Base-by-base conservation (phyloP, 257 asterid species). In the Nicotiana undulata region DNA sequence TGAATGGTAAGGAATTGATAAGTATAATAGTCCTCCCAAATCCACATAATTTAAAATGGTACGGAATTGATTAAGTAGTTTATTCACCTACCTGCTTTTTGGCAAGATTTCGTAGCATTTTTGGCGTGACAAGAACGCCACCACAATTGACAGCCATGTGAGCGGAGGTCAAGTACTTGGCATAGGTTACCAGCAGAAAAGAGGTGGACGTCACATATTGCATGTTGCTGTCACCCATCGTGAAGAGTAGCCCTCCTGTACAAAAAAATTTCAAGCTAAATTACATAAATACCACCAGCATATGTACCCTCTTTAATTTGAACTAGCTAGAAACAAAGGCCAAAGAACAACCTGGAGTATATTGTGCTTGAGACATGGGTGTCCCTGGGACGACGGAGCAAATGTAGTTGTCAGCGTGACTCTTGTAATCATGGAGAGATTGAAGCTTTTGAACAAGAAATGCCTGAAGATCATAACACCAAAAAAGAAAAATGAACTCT, bases 331-430 rank as follows among this genome's bases (percentile, higher is more conserved):
- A 55, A 55, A 16, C 10, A 16, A 55, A 6, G 22, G 60, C 60
- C 3, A 53, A 55, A 55, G 59, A 53, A 16, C 9, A 16, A 53
- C 61, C 98, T 37, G 92, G 97, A 65, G 99, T 95, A 89, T 91
- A 95, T 58, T 95, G 94, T 32, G 97, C 87, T 60, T 87, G 77
- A 77, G 98, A 85, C 63, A 26, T 88, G 18, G 97, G 89, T 17
- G 91, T 88, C 79, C 98, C 97, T 10, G 99, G 99, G 40, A 93
- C 76, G 15, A 95, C 88, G 58, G 97, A 92, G 85, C 99, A 95
- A n/a, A 95, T 91, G 93, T 74, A 95, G 87, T 91, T 92, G 85
- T 95, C 99, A 13, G 98, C 94, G 72, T 91, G 99, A 58, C 92
- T 89, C 81, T 95, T 95, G 93, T 92, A 95, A 59, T 93, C 98